These are phyloP conservation scores for Neoboletus brunneissimus DNA, from an alignment of 768 basidiomycete species.

Conservation along the genomic window DNA sequence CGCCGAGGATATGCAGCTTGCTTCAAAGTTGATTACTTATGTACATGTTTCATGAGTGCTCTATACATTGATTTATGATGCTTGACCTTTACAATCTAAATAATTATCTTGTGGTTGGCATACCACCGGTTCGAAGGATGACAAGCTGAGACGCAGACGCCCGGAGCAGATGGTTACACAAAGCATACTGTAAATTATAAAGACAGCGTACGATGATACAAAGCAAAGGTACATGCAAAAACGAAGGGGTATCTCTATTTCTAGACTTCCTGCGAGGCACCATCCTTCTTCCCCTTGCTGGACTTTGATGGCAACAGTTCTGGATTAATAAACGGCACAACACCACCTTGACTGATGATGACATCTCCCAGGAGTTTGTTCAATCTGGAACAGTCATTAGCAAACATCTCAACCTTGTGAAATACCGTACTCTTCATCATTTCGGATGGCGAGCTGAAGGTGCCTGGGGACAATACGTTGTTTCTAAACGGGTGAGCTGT, in stretches of 20 bases:
- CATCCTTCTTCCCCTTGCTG: constrained; percentile 48
- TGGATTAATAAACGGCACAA: constrained; percentile 62
- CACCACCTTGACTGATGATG: constrained; percentile 77
- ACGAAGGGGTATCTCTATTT: background rate
- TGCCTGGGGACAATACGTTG: constrained; percentile 79
- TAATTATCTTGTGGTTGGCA: background rate
- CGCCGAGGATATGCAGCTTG: background rate
- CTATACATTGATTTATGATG: background rate
- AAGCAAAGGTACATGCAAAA: constrained; percentile 10
- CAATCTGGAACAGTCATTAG: constrained; percentile 34
- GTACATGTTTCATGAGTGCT: background rate
- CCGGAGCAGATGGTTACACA: constrained; percentile 15
- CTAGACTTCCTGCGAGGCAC: constrained; percentile 50
- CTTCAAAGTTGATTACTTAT: background rate
- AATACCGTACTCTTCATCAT: constrained; percentile 64
- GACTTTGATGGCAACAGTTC: constrained; percentile 45
- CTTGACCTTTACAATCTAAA: background rate
- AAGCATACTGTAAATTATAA: constrained; percentile 33
- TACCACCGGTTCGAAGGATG: background rate
- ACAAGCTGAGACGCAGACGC: background rate
- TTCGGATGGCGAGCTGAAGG: constrained; percentile 71
- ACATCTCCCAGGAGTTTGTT: constrained; percentile 58
- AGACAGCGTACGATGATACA: constrained; percentile 25
- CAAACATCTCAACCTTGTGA: background rate
- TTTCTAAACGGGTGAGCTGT: constrained; percentile 38